Percentiles rank a stretch among this genome's conserved stretches.
phyloP scores from a whole-genome alignment of 75 land plant genomes.

The Chamaecyparis obtusa region DNA sequence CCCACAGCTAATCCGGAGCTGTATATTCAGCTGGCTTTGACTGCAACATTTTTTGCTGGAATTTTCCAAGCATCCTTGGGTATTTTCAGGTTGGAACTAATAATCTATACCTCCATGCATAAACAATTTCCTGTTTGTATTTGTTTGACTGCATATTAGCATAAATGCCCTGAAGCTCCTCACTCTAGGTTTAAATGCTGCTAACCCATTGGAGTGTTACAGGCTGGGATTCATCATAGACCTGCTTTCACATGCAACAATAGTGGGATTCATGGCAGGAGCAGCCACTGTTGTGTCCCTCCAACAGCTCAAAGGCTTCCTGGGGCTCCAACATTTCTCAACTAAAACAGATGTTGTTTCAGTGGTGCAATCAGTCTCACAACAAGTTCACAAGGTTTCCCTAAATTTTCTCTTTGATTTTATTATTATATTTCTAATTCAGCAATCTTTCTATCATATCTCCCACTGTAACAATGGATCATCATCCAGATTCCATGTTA shows the following conservation, averaged over 20 bases:
- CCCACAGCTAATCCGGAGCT: constrained; percentile 1
- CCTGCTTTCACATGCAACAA: constrained; percentile 37
- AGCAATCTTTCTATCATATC: neutral
- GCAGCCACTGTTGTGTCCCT: constrained; percentile 32
- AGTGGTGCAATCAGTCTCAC: constrained; percentile 31
- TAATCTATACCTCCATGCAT: neutral
- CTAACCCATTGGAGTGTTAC: neutral
- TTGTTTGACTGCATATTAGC: neutral
- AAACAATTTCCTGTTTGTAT: neutral
- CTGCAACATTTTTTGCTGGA: constrained; percentile 46
- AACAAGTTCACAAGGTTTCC: constrained; percentile 36
- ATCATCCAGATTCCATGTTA: too few relatives aligned
- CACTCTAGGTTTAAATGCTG: neutral
- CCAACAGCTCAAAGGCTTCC: constrained; percentile 40
- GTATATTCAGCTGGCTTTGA: constrained; percentile 33
- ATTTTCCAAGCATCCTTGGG: constrained; percentile 39
- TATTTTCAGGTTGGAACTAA: constrained; percentile 22
- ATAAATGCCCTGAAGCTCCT: neutral
- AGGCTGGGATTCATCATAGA: constrained; percentile 51
- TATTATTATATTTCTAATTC: neutral
- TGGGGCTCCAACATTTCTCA: constrained; percentile 21
- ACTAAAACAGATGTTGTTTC: constrained; percentile 44
- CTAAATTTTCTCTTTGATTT: neutral
- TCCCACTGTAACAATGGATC: too few relatives aligned
- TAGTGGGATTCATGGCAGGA: constrained; percentile 43